phyloP scores from a whole-genome alignment of 83 land plant species.

The Picea engelmannii region DNA sequence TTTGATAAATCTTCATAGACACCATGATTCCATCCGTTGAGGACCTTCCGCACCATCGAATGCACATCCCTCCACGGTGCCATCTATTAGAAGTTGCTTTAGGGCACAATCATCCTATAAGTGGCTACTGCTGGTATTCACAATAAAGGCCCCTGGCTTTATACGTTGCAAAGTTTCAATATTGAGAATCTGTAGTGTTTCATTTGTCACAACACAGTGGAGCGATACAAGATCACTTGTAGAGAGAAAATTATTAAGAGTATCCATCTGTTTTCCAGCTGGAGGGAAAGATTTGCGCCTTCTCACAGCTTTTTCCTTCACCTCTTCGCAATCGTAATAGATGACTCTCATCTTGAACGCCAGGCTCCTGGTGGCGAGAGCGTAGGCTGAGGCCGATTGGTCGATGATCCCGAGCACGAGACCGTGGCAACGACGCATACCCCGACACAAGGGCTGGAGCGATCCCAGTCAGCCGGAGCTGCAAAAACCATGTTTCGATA shows the following conservation, averaged over 20 bases:
- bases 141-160: constrained; percentile 93
- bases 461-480: constrained; percentile 92
- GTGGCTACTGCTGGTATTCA: constrained; percentile 97
- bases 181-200: constrained; percentile 88
- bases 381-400: constrained; percentile 63
- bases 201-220: constrained; percentile 89
- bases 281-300: constrained; percentile 66
- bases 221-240: constrained; percentile 92
- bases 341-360: constrained; percentile 77
- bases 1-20: too few species aligned
- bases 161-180: constrained; percentile 86
- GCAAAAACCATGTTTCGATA: constrained; percentile 71
- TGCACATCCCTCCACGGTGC: constrained; percentile 96
- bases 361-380: constrained; percentile 57
- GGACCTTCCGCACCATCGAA: constrained; percentile 99
- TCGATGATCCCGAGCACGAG: constrained; percentile 94
- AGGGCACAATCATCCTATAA: constrained; percentile 95
- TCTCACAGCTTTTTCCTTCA: constrained; percentile 39
- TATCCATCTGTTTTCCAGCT: constrained; percentile 85
- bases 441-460: constrained; percentile 88
- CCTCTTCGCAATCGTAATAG: constrained; percentile 15
- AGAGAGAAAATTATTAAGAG: constrained; percentile 87
- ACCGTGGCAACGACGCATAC: constrained; percentile 93
- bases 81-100: constrained; percentile 95
- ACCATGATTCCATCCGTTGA: constrained; percentile 99